Evolutionary conservation across 1,284 basidiomycete genomes (phyloP), one percentile per base, ranked within the genome.

Genomic region (Cryptococcus sp.): DNA sequence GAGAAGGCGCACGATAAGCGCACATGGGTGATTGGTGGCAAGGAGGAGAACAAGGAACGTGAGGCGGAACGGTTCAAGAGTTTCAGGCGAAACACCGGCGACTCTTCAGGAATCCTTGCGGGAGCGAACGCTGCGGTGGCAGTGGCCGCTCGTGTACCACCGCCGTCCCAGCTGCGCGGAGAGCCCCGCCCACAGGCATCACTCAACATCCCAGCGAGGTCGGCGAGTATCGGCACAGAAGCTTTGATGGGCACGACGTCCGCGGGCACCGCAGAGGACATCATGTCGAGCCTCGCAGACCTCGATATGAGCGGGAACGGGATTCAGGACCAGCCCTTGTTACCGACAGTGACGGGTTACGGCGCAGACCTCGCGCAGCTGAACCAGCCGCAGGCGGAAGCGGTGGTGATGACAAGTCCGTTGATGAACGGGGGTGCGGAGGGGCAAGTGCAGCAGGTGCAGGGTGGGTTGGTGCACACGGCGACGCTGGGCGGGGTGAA

Each of bases 21-120:
- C 47, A 95, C 89, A 1, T 98, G 95, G 94, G 80, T 95, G 56
- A 91, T 96, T 68, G 94, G 94, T 4, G 91, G 91, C 33, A 92
- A 91, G 76, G 90, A 94, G 62, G 86, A 89, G 46, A 96, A 95
- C 68, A 77, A 88, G 53, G 89, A 92, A 51, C 82, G 83, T 44
- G 81, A 83, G 43, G 78, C 78, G 20, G 79, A 87, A 55, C 83
- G 87, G 42, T 79, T 79, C 68, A 79, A 79, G 66, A 78, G 70
- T 46, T 78, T 80, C 59, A 38, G 59, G 16, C 71, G 77, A 20
- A 74, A 76, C 50, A 69, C 72, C 1, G 63, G 67, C 78, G 55
- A 79, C 78, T 82, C 81, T 60, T 68, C 70, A 24, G 64, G 56
- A 18, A 36, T 56, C 11, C 15, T 43, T 16, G 20, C 54, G 20